A percentile compares a stretch with the other conserved stretches of the same genome.
Evolutionary conservation across 495 filamentous ascomycete species (phyloP).

Genomic region (Aspergillus bridgeri): DNA sequence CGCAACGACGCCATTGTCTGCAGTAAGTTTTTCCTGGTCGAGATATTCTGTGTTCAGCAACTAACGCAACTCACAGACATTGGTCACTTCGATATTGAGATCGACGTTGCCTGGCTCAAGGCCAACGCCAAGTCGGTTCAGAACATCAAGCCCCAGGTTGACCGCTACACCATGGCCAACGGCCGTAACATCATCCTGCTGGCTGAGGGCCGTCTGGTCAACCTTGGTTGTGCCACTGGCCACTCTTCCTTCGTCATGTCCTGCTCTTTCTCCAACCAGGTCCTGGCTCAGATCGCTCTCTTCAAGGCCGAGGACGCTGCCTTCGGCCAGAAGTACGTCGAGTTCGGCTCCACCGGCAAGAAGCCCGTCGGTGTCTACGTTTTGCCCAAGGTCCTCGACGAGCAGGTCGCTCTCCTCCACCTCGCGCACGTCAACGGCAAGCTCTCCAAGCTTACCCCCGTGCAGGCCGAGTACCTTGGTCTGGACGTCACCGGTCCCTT

Average conservation of each 20-base stretch:
- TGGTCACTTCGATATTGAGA: conserved; percentile 99
- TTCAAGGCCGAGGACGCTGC: conserved; percentile 86
- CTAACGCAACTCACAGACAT: conserved; percentile 64
- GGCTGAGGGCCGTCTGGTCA: conserved; percentile 97
- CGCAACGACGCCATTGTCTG: conserved; percentile 98
- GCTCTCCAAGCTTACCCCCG: conserved; percentile 74
- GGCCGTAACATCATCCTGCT: conserved; percentile 97
- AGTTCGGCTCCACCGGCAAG: conserved; percentile 90
- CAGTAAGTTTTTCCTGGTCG: conserved; percentile 59
- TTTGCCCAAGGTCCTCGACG: conserved; percentile 96
- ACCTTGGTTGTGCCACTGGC: conserved; percentile 96
- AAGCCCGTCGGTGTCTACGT: conserved; percentile 92
- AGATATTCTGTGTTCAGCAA: too few species aligned
- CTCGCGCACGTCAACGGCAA: conserved; percentile 93
- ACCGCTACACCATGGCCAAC: conserved; percentile 91
- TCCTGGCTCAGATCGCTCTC: conserved; percentile 97
- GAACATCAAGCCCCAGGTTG: conserved; percentile 99
- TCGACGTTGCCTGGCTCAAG: conserved; percentile 99
- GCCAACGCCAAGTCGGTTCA: conserved; percentile 84
- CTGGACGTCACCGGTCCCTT: conserved; percentile 80
- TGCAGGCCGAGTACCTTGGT: conserved; percentile 93
- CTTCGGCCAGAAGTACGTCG: conserved; percentile 90
- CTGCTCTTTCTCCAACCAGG: conserved; percentile 99
- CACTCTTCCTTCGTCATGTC: conserved; percentile 99
- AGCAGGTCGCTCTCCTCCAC: conserved; percentile 94